phyloP scores from a whole-genome alignment of 2,329 filamentous ascomycete species.

The Huntiella savannae region DNA sequence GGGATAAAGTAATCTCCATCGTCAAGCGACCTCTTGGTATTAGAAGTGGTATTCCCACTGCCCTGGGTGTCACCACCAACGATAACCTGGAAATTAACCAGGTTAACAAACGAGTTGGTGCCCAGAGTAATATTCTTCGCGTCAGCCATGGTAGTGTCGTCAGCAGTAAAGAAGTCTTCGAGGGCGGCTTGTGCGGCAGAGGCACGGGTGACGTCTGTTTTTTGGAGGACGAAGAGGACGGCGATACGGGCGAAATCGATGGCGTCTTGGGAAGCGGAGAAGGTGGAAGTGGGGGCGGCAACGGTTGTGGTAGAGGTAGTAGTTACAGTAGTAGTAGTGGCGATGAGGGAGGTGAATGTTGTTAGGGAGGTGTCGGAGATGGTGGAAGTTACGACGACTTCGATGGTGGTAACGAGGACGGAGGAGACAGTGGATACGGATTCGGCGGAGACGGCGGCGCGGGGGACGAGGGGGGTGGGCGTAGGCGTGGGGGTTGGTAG shows the following conservation, averaged over 20 bases:
- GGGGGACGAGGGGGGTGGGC: background rate
- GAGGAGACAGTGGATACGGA: conserved; percentile 6
- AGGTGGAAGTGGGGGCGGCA: conserved; percentile 15
- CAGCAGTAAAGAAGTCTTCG: conserved; percentile 33
- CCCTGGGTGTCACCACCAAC: conserved; percentile 4
- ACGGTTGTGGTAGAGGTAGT: conserved; percentile 7
- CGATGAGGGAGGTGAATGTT: conserved; percentile 7
- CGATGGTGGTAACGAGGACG: conserved; percentile 4
- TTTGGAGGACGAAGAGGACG: conserved; percentile 42
- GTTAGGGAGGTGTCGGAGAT: conserved; percentile 7
- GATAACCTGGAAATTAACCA: conserved; percentile 23
- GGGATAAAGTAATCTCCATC: no score
- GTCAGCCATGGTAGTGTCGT: conserved; percentile 18
- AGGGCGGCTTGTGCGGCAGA: conserved; percentile 33
- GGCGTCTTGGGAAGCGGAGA: conserved; percentile 33
- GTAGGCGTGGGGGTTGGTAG: background rate
- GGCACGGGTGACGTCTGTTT: conserved; percentile 30
- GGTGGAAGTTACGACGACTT: conserved; percentile 8
- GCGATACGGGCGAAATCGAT: conserved; percentile 45
- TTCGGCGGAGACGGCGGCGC: background rate
- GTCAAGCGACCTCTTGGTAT: background rate
- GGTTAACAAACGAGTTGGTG: conserved; percentile 27
- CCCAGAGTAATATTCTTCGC: conserved; percentile 26
- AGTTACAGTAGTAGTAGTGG: conserved; percentile 8
- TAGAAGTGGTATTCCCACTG: conserved; percentile 3